Evolutionary conservation across 305 asterid genomes (phyloP), one percentile per base, ranked within the genome.

Genomic region (Solanum hybrid): DNA sequence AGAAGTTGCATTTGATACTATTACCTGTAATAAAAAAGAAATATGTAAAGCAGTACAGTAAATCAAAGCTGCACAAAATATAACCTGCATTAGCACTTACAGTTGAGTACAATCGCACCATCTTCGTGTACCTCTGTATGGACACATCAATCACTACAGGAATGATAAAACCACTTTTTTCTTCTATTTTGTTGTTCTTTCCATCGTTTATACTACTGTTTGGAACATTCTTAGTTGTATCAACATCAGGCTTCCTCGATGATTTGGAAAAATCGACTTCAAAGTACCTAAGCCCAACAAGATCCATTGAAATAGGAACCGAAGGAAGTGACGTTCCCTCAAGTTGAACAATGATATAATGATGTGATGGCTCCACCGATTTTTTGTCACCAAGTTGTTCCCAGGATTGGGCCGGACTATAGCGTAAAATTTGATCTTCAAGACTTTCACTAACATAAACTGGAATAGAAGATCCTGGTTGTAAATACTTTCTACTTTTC

Each of bases 71-170:
- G 82, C 72, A 87, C 66, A 26, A 86, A 38, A 76, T 84, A 60
- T 64, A 64, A 56, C 31, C 82, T 86, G 34, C 29, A 91, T 91
- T 76, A 88, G 88, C 77, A 92, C 97, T 76, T 95, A 97, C 99
- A 82, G 98, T 97, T 88, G 99, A 97, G 92, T 96, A 95, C 91
- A 97, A 89, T 42, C 95, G 97, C 89, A 97, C 93, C 92, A 97
- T 92, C 94, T 97, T 97, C 84, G 97, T 95, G 92, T 93, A 94
- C 87, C 92, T 93, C 91, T 96, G 98, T 32, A 96, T 95, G 90
- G 98, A 96, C 87, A 97, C 99, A 93, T 97, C 99, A 92, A 97
- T 89, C 90, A 97, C 98, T 26, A 97, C 98, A 90, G 99, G 99
- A 95, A 94, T 91, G 88, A 94, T 93, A 92, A 95, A 97, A 15